Conservation (phyloP, 169 alveolate genomes). For the Plasmodium gonderi region DNA sequence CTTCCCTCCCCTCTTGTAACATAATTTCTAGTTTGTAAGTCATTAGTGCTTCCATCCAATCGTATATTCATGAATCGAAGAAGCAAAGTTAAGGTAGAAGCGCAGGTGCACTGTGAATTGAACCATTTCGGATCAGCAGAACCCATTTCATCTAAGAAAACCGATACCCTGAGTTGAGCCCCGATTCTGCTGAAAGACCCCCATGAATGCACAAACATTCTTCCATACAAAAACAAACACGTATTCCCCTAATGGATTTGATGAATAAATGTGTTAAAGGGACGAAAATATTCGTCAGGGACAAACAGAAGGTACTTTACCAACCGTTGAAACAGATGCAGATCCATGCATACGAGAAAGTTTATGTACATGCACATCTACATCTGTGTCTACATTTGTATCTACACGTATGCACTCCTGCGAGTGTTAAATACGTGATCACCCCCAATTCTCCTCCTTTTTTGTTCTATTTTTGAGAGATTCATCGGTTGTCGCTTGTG, state of each 20-base stretch:
- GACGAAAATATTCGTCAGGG: constrained; percentile 55
- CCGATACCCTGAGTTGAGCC: neutral
- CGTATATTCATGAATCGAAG: neutral
- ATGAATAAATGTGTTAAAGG: constrained; percentile 42
- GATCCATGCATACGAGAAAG: neutral
- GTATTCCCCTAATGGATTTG: constrained; percentile 17
- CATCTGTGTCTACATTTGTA: neutral
- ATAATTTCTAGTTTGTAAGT: neutral
- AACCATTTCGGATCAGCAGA: neutral
- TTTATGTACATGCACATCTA: neutral
- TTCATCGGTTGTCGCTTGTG: neutral
- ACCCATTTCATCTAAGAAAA: neutral
- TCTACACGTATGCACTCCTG: neutral
- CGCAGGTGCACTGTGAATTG: neutral
- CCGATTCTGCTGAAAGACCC: neutral
- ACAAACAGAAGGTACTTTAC: constrained; percentile 24
- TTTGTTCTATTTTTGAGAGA: neutral
- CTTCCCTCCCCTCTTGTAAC: neutral
- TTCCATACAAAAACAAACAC: neutral
- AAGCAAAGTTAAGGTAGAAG: neutral
- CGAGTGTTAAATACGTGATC: neutral
- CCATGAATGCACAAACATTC: neutral
- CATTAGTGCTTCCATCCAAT: neutral
- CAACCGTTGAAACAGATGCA: neutral
- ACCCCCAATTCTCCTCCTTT: neutral